Conservation (phyloP, 2,329 filamentous ascomycete genomes). For the Byssoonygena ceratinophila region DNA sequence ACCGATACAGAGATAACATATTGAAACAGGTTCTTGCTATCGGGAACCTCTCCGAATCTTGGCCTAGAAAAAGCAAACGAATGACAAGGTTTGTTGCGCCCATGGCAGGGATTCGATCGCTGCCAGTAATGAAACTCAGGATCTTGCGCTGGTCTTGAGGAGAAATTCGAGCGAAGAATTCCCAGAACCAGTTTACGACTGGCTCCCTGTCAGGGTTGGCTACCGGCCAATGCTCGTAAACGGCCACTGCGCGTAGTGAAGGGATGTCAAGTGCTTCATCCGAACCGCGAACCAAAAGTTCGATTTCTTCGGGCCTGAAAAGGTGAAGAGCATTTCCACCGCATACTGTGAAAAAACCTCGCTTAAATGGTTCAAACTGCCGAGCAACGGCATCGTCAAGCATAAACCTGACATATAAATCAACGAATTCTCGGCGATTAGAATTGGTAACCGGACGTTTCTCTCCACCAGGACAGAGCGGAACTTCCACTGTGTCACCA, state of each 20-base stretch:
- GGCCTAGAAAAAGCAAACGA: slow-evolving; percentile 62
- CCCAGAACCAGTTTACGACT: slow-evolving; percentile 79
- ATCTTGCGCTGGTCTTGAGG: slow-evolving; percentile 64
- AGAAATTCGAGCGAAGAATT: slow-evolving; percentile 57
- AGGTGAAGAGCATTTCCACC: slow-evolving; percentile 77
- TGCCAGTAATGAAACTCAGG: slow-evolving; percentile 78
- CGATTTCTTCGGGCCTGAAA: slow-evolving; percentile 84
- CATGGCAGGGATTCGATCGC: slow-evolving; percentile 80
- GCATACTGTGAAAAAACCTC: slow-evolving; percentile 86
- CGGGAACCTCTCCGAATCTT: slow-evolving; percentile 64
- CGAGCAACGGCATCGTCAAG: slow-evolving; percentile 66
- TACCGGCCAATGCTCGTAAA: slow-evolving; percentile 68
- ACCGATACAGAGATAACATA: slow-evolving; percentile 64
- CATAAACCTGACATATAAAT: slow-evolving; percentile 68
- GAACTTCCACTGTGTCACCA: slow-evolving; percentile 54
- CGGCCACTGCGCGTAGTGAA: slow-evolving; percentile 63
- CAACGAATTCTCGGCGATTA: slow-evolving; percentile 77
- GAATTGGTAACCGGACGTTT: slow-evolving; percentile 66
- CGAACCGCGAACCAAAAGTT: slow-evolving; percentile 72
- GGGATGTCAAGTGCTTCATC: slow-evolving; percentile 72
- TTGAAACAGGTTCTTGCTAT: slow-evolving; percentile 90
- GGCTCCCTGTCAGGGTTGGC: slow-evolving; percentile 48
- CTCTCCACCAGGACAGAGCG: slow-evolving; percentile 65
- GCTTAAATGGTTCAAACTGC: slow-evolving; percentile 88
- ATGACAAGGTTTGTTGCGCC: slow-evolving; percentile 71